Conservation (phyloP, 2,329 filamentous ascomycete species). For the Ophiocordyceps polyrhachis-furcata region DNA sequence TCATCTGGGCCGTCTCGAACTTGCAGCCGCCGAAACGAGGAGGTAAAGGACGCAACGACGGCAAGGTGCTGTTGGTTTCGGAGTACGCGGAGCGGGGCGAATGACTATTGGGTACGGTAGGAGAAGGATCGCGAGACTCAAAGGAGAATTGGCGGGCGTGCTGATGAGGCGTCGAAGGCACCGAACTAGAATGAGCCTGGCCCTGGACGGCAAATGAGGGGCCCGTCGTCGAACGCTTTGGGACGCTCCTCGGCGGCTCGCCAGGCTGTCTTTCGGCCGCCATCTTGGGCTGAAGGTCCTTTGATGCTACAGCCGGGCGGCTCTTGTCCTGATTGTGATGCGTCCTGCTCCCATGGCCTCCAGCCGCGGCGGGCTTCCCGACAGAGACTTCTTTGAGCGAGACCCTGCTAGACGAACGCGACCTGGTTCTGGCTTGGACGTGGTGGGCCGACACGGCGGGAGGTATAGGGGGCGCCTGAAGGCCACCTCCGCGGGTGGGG, state of each 20-base stretch:
- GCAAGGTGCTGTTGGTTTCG: constrained; percentile 60
- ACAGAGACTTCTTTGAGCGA: constrained; percentile 32
- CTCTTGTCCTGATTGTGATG: constrained; percentile 38
- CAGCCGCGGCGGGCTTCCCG: constrained; percentile 28
- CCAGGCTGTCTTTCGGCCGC: constrained; percentile 24
- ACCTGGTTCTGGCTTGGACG: constrained; percentile 35
- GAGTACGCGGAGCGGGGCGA: constrained; percentile 84
- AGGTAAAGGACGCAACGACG: constrained; percentile 47
- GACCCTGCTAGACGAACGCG: constrained; percentile 41
- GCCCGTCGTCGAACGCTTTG: constrained; percentile 11
- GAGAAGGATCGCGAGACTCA: constrained; percentile 62
- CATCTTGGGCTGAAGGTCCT: constrained; percentile 34
- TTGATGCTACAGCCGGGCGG: constrained; percentile 41
- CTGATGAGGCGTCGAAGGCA: constrained; percentile 85
- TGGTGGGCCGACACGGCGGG: constrained; percentile 35
- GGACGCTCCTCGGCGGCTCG: constrained; percentile 13
- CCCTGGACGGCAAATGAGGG: constrained; percentile 8
- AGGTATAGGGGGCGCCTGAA: constrained; percentile 36
- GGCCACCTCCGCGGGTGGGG: constrained; percentile 33
- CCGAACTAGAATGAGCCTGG: constrained; percentile 56
- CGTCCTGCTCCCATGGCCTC: constrained; percentile 47
- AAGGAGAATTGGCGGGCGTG: constrained; percentile 68
- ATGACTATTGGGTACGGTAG: constrained; percentile 55
- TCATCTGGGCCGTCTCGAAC: constrained; percentile 73
- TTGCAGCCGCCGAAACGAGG: constrained; percentile 49